These are phyloP conservation scores for Orbilia blumenaviensis DNA, from an alignment of 2,329 filamentous ascomycete species.

Conservation along the genomic window DNA sequence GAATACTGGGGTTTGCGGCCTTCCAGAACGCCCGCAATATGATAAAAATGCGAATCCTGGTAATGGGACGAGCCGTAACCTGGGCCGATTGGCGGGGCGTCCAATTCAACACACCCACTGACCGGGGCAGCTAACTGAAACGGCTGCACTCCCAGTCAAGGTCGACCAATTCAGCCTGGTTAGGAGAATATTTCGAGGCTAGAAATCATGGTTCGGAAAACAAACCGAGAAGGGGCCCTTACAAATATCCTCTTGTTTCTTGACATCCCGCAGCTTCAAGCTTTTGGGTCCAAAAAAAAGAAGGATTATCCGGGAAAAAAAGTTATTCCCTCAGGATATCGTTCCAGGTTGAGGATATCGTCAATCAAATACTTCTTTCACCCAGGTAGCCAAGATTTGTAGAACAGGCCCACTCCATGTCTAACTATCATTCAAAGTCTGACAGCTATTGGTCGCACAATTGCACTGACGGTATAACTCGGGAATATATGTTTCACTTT, in stretches of 20 bases:
- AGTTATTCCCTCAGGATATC: constrained; percentile 20
- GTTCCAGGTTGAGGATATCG: neutral
- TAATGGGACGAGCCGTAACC: constrained; percentile 19
- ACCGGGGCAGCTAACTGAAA: constrained; percentile 15
- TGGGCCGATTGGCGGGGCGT: constrained; percentile 7
- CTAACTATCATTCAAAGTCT: neutral
- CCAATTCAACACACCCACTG: neutral
- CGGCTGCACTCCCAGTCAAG: neutral
- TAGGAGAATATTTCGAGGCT: neutral
- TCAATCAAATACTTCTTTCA: neutral
- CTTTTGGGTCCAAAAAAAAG: neutral
- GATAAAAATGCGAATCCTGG: neutral
- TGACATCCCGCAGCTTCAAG: neutral
- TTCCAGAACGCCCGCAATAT: neutral
- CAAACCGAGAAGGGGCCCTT: constrained; percentile 1
- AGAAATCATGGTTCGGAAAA: neutral
- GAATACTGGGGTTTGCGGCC: neutral
- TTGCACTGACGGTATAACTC: constrained; percentile 1
- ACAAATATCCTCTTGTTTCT: neutral
- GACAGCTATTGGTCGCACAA: neutral
- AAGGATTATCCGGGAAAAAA: neutral
- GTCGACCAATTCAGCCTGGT: constrained; percentile 3
- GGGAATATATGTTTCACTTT: constrained; percentile 3
- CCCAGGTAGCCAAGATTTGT: constrained; percentile 8
- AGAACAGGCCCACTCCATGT: constrained; percentile 16